Base-by-base conservation (phyloP, 225 moss, liverwort and hornwort genomes). In the Asterella californica region DNA sequence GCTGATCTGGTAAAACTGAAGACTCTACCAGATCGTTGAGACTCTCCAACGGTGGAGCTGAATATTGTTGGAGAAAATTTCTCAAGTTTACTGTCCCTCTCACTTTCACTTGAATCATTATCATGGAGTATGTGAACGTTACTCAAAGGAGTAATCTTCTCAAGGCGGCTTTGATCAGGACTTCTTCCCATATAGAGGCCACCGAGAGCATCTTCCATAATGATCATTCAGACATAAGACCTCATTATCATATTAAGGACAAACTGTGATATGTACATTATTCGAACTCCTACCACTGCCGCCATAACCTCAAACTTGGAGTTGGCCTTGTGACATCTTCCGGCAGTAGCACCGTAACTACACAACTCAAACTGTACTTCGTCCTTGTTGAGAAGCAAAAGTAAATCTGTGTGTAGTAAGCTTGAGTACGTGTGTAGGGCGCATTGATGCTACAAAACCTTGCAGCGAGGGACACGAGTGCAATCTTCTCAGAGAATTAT, bases 401-500 rank as follows among this genome's bases (percentile, higher is more conserved):
- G 14, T 18, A 0, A 67, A 25, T 65, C 10, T 6, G 57, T 57
- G 14, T 57, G 19, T 29, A 34, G 34, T 38, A 9, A 21, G 12
- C 22, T 59, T 11, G 37, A 36, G 22, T 76, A 30, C 24, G 77
- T 84, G 85, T 76, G 74, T 78, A 96, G 92, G 94, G 94, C 22
- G 88, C 88, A 8, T 78, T 92, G 80, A 55, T 90, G 83, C 80
- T 99, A 75, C 90, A 93, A 79, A 90, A 87, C 78, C 82, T 94
- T 83, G 89, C 91, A n/a, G 74, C 90, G 27, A 81, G 86, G 76
- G 90, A 90, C 74, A 84, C 85, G 47, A 84, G 83, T 42, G 85
- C 85, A 45, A 80, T 89, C 57, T 87, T 88, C 79, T 88, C 91
- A 86, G 91, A 97, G 79, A 82, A 91, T 82, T 93, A 92, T 63